These are phyloP conservation scores for Monosporascus sp. DNA, from an alignment of 2,329 filamentous ascomycete genomes.

Conservation along the genomic window DNA sequence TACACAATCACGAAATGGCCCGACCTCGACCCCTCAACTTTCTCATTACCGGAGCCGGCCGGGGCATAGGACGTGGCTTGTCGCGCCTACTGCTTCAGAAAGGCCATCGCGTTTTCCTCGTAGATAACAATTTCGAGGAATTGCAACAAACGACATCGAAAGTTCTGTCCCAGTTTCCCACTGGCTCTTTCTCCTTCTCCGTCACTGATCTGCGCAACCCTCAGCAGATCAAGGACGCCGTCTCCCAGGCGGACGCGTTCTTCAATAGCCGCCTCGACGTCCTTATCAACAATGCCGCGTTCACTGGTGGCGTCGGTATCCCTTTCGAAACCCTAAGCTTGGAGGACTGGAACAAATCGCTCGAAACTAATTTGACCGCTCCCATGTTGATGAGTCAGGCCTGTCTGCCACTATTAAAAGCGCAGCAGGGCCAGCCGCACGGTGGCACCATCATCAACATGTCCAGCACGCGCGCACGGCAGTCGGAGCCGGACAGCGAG, in stretches of 20 bases:
- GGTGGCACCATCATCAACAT: slow-evolving; percentile 37
- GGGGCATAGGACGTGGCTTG: slow-evolving; percentile 33
- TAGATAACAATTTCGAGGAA: slow-evolving; percentile 33
- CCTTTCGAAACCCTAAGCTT: slow-evolving; percentile 11
- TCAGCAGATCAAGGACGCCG: slow-evolving; percentile 23
- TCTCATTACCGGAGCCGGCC: slow-evolving; percentile 31
- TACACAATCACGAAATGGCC: neutral
- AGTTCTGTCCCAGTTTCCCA: slow-evolving; percentile 28
- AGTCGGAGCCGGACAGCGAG: slow-evolving; percentile 44
- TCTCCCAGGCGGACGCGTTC: slow-evolving; percentile 22
- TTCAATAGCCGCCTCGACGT: slow-evolving; percentile 33
- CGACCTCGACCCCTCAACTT: slow-evolving; percentile 15
- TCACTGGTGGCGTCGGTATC: slow-evolving; percentile 30
- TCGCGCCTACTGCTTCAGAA: slow-evolving; percentile 29
- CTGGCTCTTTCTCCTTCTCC: slow-evolving; percentile 12
- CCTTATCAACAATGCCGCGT: slow-evolving; percentile 37
- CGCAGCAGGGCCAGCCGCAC: neutral
- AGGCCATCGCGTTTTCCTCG: slow-evolving; percentile 34
- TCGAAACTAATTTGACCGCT: slow-evolving; percentile 34
- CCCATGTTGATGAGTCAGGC: slow-evolving; percentile 25
- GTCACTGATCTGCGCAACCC: neutral
- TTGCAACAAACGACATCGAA: slow-evolving; percentile 28
- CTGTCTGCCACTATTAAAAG: slow-evolving; percentile 20
- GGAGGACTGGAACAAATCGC: slow-evolving; percentile 31
- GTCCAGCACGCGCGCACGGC: slow-evolving; percentile 43